Evolutionary conservation across 169 alveolate genomes (phyloP).

Genomic region (Plasmodium chabaudi): DNA sequence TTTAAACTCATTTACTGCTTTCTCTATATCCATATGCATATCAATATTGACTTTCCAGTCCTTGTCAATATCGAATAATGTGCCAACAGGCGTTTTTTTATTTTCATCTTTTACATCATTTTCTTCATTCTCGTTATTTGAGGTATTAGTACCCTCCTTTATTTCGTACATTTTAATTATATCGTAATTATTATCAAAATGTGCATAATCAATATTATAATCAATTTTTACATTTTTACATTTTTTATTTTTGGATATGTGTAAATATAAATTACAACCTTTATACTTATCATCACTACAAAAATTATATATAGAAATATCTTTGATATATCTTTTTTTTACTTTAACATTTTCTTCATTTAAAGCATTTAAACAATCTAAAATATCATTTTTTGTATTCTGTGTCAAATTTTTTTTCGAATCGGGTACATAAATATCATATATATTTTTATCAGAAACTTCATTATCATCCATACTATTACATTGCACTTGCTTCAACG

Average conservation of each 20-base stretch:
- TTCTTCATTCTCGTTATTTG: background rate
- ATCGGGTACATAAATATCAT: constrained; percentile 42
- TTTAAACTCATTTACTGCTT: constrained; percentile 17
- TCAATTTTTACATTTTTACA: constrained; percentile 31
- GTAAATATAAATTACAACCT: constrained; percentile 54
- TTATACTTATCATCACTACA: constrained; percentile 68
- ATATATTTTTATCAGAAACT: background rate
- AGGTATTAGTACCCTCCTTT: background rate
- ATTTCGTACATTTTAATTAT: constrained; percentile 60
- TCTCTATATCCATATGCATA: constrained; percentile 49
- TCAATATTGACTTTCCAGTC: constrained; percentile 55
- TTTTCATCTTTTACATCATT: constrained; percentile 1
- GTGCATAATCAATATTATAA: constrained; percentile 42
- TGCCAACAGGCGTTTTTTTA: constrained; percentile 17
- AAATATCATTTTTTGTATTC: background rate
- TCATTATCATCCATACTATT: background rate
- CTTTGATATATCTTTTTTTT: constrained; percentile 64
- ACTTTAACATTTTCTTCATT: constrained; percentile 58
- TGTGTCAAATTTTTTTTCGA: background rate
- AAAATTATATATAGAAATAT: constrained; percentile 54
- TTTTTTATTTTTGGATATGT: constrained; percentile 52
- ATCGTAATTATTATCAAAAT: constrained; percentile 55
- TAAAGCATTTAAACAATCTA: constrained; percentile 2
- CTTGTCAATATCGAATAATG: constrained; percentile 51
- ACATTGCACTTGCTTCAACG: constrained; percentile 1